Conservation (phyloP, 2,329 filamentous ascomycete genomes). For the Dendrostoma leiphaemia region DNA sequence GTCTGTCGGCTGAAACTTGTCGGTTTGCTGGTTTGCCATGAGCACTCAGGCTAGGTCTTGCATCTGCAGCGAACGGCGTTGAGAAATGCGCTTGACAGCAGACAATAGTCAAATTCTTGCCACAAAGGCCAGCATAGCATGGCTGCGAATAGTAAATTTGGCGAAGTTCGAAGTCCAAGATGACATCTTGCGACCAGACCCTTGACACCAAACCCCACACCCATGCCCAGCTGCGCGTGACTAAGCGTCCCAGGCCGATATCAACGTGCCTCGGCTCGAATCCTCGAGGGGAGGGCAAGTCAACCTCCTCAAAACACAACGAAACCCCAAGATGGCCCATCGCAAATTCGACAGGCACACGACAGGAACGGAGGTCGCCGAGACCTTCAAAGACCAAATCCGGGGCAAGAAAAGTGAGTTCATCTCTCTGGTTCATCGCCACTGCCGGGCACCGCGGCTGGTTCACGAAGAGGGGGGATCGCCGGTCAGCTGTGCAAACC, state of each 20-base stretch:
- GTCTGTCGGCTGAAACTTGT: conserved; percentile 1
- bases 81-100: no score
- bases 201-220: neutral
- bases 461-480: neutral
- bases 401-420: conserved; percentile 17
- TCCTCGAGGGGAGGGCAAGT: neutral
- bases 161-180: no score
- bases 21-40: neutral
- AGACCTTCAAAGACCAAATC: conserved; percentile 16
- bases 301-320: neutral
- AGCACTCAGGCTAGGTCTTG: neutral
- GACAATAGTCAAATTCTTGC: neutral
- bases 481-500: conserved; percentile 6
- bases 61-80: neutral
- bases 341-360: conserved; percentile 10
- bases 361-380: conserved; percentile 19
- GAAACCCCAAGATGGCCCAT: conserved; percentile 2
- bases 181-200: neutral
- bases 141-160: no score
- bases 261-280: conserved; percentile 1
- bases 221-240: neutral
- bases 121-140: no score
- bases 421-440: neutral
- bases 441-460: neutral
- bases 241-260: conserved; percentile 2